Percentiles rank a stretch among this genome's conserved stretches.
Conservation (phyloP, 2,329 filamentous ascomycete species). For the Tolypocladium amazonense region DNA sequence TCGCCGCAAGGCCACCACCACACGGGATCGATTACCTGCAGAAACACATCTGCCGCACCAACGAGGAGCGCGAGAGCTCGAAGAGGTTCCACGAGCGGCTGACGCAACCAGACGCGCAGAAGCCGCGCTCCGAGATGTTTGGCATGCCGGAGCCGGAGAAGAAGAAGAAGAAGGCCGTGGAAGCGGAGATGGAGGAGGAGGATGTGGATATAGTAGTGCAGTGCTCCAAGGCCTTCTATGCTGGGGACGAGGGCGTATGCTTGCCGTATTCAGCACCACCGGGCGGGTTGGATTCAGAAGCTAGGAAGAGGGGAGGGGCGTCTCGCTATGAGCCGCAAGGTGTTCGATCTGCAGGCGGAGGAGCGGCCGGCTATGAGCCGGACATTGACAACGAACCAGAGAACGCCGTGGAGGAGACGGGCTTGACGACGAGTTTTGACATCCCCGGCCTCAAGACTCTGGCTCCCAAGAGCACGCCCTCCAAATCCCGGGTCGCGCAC, state of each 20-base stretch:
- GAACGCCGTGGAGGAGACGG: constrained; percentile 40
- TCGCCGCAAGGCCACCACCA: constrained; percentile 18
- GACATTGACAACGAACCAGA: constrained; percentile 16
- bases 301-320: no score
- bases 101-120: constrained; percentile 3
- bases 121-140: constrained; percentile 3
- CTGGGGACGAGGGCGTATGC: no score
- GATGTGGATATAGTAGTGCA: no score
- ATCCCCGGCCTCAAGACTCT: constrained; percentile 43
- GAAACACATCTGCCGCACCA: constrained; percentile 22
- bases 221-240: no score
- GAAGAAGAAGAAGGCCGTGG: background rate
- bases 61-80: constrained; percentile 25
- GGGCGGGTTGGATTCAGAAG: background rate
- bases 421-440: constrained; percentile 46
- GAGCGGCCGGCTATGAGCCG: background rate
- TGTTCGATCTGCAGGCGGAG: no score
- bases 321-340: no score
- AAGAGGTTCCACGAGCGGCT: constrained; percentile 16
- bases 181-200: no score
- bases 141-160: background rate
- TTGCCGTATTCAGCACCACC: no score
- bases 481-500: constrained; percentile 44
- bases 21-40: constrained; percentile 8
- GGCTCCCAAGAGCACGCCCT: constrained; percentile 30